A percentile compares a stretch with the other conserved stretches of the same genome.
These are phyloP conservation scores for Euphorbia pulcherrima DNA, from an alignment of 345 rosid species.

Conservation along the genomic window DNA sequence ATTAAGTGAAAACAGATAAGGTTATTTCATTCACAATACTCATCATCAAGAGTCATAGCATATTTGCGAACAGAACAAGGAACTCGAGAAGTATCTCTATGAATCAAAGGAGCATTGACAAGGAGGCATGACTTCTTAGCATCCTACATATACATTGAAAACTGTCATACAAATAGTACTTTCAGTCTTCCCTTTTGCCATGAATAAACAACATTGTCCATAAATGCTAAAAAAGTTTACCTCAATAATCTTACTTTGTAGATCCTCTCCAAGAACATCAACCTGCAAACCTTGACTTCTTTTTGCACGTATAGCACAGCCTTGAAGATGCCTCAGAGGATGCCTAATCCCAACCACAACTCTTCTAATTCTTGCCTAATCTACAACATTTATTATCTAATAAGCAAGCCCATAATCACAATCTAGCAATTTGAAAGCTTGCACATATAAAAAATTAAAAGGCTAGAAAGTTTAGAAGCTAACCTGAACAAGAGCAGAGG, in stretches of 20 bases:
- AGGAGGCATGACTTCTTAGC: constrained; percentile 75
- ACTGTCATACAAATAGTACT: too few species aligned
- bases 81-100: constrained; percentile 74
- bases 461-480: not conserved
- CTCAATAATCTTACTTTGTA: constrained; percentile 68
- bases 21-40: constrained; percentile 18
- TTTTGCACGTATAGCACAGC: constrained; percentile 63
- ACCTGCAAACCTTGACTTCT: constrained; percentile 76
- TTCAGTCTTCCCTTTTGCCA: too few species aligned
- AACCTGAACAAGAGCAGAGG: constrained; percentile 90
- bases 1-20: not conserved
- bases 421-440: not conserved
- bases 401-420: not conserved
- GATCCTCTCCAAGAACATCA: constrained; percentile 89
- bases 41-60: constrained; percentile 97
- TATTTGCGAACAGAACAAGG: constrained; percentile 93
- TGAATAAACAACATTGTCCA: too few species aligned
- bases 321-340: constrained; percentile 84
- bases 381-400: constrained; percentile 6
- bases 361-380: constrained; percentile 79
- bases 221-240: constrained; percentile 30
- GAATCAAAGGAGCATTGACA: constrained; percentile 83
- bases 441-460: not conserved
- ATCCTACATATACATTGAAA: constrained; percentile 40
- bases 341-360: constrained; percentile 89